Evolutionary conservation across 441 rosid species (phyloP), one percentile per base, ranked within the genome.

Genomic region (Gossypium gossypioides): DNA sequence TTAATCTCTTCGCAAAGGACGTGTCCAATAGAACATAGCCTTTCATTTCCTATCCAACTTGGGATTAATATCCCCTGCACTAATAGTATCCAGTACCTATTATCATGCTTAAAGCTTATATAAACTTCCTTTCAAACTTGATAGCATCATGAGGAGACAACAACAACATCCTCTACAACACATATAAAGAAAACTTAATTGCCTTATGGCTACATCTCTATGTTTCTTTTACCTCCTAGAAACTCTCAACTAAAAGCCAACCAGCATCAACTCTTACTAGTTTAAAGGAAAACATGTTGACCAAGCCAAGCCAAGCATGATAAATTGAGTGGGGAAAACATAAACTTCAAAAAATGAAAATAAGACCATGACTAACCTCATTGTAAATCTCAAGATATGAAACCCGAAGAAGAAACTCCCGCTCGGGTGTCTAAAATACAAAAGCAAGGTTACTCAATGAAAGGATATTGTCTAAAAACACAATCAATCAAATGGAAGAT

Each of bases 331-430:
- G 6, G 12, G 9, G n/a, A 55, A 29, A 32, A 16, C 27, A n/a
- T 22, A 18, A 58, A 57, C 44, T 65, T 57, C 29, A 46, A 32
- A 73, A 73, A 59, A 12, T 29, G 16, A 48, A 37, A 59, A 64
- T 56, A 71, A 16, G 32, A 24, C 7, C 54, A 44, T 55, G 50
- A 65, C 87, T 75, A 48, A 86, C 96, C 96, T 88, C 91, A 21
- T 89, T 89, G 77, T 89, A 89, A 63, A 89, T 89, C 74, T 89
- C 96, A 63, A 90, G 74, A 78, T 90, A 90, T 5, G 92, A 90
- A 76, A 90, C 91, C 29, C 91, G 96, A 74, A 90, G 92, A 68
- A 90, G 89, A 79, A 88, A 90, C 79, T 88, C 96, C 63, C 91
- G 70, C 34, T 78, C 83, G n/a, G 91, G 88, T 58, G 91, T 88